Evolutionary conservation across 1,139 yeast genomes (phyloP), one percentile per base, ranked within the genome.

Genomic region (Sugiyamaella novakii): DNA sequence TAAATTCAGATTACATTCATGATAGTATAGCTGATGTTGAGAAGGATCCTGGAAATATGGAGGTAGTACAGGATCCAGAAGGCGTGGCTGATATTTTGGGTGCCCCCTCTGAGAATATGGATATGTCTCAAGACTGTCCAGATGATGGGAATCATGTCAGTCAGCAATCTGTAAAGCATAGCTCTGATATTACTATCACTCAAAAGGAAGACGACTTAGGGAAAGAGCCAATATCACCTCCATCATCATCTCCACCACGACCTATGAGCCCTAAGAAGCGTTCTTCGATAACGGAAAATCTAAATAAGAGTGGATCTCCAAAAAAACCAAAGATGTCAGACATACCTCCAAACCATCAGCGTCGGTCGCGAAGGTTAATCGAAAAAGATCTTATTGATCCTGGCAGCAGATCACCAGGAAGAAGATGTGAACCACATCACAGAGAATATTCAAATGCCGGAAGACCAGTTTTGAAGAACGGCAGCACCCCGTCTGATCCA

Each of bases 351-450:
- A 25, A 33, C 7, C 53, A 56, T 5, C 50, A 50, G 11, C 19
- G 58, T 38, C 30, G 57, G 18, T 54, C 60, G 2, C 30, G 47
- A 14, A 40, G 58, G 14, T 45, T 54, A 19, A 42, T 50, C 14
- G 59, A 57, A 31, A 39, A 48, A 27, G 56, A 51, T 12, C 34
- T 43, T 21, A 29, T 38, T 5, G 58, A 53, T n/a, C 35, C 47
- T 3, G 42, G 53, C 5, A 47, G 42, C 15, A 28, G 54, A 43
- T 54, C 59, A 5, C 59, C 59, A 6, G 58, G 54, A 11, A 43
- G 61, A 22, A 36, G 56, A 12, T 58, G 59, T 38, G 58, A 48
- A 25, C 61, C 61, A 3, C 49, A 49, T 25, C 62, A 58, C 37
- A 41, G 56, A 25, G 54, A 52, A 12, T 33, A 28, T 35, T 29